Base-by-base conservation (phyloP, 768 basidiomycete genomes). In the Boletus rubroflammeus region DNA sequence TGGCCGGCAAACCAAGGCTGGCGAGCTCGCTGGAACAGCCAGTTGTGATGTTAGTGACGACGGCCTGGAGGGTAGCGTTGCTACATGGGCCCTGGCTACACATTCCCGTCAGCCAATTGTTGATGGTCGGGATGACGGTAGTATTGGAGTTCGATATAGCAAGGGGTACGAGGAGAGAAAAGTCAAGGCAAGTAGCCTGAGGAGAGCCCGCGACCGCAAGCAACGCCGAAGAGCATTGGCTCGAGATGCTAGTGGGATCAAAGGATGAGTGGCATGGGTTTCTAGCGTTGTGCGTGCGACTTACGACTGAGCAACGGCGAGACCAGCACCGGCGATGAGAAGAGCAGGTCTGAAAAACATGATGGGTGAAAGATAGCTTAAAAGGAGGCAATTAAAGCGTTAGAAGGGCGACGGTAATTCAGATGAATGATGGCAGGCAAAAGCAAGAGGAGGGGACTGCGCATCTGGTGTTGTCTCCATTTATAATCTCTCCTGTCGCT, bases 81-180 rank as follows among this genome's bases (percentile, higher is more conserved):
- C 74, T 79, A 66, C 88, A 89, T 9, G 80, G 66, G 3, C 70
- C 70, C 43, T 72, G 70, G 17, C 75, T 58, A 65, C 87, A 88
- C 48, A 86, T 36, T 44, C 78, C 79, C 0, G 69, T 75, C 45
- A 88, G 68, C 88, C 88, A 91, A 38, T 49, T 76, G 68, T 85
- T 73, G 51, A 89, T 59, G 13, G 81, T 69, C 2, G 67, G 57
- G 32, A 78, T 62, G 48, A 78, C 38, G 0, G 68, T n/a, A n/a
- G n/a, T 60, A 28, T 48, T 57, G 3, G 68, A 61, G 38, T 66
- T 65, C 3, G 58, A 55, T 23, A 67, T 6, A 5, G 55, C 62
- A 36, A 76, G 60, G 6, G 64, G 64, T 9, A 65, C 55, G 26
- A 76, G 62, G 6, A 65, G 67, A 8, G 63, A 46, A 9, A 76